Conservation (phyloP, 768 basidiomycete genomes). For the Coprinopsis sp. region DNA sequence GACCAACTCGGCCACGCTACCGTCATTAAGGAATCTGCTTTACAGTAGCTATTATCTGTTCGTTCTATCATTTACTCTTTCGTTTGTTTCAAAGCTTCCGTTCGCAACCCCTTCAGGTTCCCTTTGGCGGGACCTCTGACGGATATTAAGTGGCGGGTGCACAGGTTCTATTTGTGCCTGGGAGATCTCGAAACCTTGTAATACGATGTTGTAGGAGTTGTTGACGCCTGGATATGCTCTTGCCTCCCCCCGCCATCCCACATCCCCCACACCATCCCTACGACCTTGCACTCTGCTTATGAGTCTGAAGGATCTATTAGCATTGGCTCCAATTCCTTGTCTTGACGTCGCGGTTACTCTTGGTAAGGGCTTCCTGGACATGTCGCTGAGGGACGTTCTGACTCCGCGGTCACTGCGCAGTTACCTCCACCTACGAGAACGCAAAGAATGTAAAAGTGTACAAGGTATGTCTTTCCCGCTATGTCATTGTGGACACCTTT, state of each 20-base stretch:
- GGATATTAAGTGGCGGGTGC: background rate
- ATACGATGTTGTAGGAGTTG: no score
- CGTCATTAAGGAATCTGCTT: slow-evolving; percentile 11
- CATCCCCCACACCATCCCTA: slow-evolving; percentile 5
- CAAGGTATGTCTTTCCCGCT: slow-evolving; percentile 21
- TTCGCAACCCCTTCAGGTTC: no score
- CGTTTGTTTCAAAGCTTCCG: no score
- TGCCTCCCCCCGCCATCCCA: slow-evolving; percentile 8
- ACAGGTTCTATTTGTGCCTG: no score
- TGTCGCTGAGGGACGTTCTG: background rate
- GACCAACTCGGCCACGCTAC: slow-evolving; percentile 85
- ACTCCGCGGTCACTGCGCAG: slow-evolving; percentile 16
- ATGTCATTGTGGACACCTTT: background rate
- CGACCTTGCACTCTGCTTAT: slow-evolving; percentile 11
- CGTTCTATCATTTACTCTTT: no score
- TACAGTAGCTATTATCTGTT: background rate
- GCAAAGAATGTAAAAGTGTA: slow-evolving; percentile 37
- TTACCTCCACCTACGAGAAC: slow-evolving; percentile 22
- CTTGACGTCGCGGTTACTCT: slow-evolving; percentile 21
- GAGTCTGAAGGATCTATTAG: slow-evolving; percentile 21
- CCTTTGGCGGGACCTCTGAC: background rate
- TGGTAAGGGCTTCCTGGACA: slow-evolving; percentile 16
- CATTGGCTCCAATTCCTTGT: slow-evolving; percentile 25
- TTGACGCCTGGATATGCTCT: no score
- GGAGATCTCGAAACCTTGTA: no score